Percentiles rank a stretch among this genome's conserved stretches.
phyloP scores from a whole-genome alignment of 352 stramenopile genomes.

The Phytophthora idaei region DNA sequence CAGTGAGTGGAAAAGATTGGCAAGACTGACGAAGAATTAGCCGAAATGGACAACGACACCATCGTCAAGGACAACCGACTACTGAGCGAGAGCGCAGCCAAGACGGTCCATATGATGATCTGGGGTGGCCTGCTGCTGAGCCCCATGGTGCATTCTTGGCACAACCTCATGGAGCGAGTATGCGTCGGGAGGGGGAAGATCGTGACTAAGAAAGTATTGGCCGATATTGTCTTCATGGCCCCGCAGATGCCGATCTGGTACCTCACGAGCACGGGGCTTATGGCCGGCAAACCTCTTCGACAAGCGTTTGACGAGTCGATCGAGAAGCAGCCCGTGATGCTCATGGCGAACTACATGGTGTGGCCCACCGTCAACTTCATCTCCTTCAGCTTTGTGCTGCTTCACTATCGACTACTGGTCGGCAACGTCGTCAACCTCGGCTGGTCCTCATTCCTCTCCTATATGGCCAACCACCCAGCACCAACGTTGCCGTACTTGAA shows the following conservation, averaged over 20 bases:
- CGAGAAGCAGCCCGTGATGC: slow-evolving; percentile 31
- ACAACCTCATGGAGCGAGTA: slow-evolving; percentile 74
- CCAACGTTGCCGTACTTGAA: neutral
- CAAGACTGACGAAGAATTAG: slow-evolving; percentile 26
- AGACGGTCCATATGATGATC: slow-evolving; percentile 69
- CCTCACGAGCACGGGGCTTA: slow-evolving; percentile 37
- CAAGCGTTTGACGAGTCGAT: slow-evolving; percentile 27
- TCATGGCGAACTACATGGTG: slow-evolving; percentile 40
- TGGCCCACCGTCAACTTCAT: slow-evolving; percentile 46
- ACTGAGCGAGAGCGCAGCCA: slow-evolving; percentile 26
- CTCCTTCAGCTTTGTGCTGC: slow-evolving; percentile 36
- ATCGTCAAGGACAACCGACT: slow-evolving; percentile 6
- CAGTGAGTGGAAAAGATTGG: slow-evolving; percentile 29
- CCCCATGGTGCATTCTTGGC: slow-evolving; percentile 91
- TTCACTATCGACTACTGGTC: slow-evolving; percentile 19
- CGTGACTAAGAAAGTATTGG: slow-evolving; percentile 39
- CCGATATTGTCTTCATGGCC: slow-evolving; percentile 42
- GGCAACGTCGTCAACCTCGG: slow-evolving; percentile 38
- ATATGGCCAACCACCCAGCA: neutral
- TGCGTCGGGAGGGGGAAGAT: slow-evolving; percentile 27
- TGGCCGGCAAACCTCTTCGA: slow-evolving; percentile 27
- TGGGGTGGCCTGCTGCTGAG: slow-evolving; percentile 88
- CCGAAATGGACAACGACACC: slow-evolving; percentile 14
- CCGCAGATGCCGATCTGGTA: slow-evolving; percentile 39
- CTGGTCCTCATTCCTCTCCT: slow-evolving; percentile 40